Evolutionary conservation across 805 yeast species (phyloP), one percentile per base, ranked within the genome.

Genomic region (Saccharomycopsis javanensis): DNA sequence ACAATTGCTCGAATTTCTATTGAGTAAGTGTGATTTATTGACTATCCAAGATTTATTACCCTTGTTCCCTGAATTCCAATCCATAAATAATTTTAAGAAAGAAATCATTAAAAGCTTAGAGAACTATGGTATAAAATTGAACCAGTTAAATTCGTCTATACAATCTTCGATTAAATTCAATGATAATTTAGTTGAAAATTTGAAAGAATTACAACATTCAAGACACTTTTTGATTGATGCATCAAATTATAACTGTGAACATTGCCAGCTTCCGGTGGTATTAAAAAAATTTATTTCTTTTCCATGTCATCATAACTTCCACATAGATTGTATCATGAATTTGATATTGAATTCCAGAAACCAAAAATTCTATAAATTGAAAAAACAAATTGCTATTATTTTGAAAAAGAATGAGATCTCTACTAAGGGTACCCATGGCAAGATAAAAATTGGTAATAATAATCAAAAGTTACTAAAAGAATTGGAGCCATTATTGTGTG

Each of bases 281-380:
- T 79, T 83, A 3, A 79, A 89, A 57, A 86, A 82, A 66, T 90
- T 90, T 63, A 77, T 84, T 55, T 81, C 83, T 4, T 94, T 88
- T 66, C 97, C 97, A 0, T 94, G 99, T 67, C 85, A 80, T 57
- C 99, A 94, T 68, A 81, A 88, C 4, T 86, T 88, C 71, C 98
- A 94, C 67, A 83, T 83, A 54, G 96, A 90, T 67, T 94, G 99
- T 71, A 69, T 89, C n/a, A 79, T 86, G 5, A 78, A 79, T 57
- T 72, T 72, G 38, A 79, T 86, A 34, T 66, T 85, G 55, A 73
- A 75, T 35, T 82, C 85, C 31, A 82, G 82, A 50, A 89, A 88
- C 62, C 84, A 83, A 66, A 76, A 81, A 42, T 75, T 84, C 54
- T 83, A 84, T 66, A 82, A 80, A 65, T 73, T 79, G 33, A 79